Percentiles rank a stretch among this genome's conserved stretches.
Evolutionary conservation across 805 yeast genomes (phyloP).

Genomic region (Saccharomyces mikatae): DNA sequence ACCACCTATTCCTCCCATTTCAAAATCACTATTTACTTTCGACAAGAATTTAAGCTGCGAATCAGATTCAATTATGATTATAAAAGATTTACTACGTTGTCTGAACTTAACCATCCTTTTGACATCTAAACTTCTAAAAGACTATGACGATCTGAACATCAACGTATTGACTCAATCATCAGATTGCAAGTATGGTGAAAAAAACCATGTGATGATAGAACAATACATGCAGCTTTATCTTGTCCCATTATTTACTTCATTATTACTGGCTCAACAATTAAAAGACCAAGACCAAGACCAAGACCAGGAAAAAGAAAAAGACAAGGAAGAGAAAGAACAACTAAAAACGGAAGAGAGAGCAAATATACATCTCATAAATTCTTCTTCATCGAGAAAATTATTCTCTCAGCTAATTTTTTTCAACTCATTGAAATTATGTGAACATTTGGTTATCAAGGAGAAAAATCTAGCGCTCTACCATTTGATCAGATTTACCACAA

Average conservation of each 20-base stretch:
- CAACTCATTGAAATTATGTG: constrained; percentile 24
- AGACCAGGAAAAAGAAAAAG: not conserved
- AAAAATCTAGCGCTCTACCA: constrained; percentile 32
- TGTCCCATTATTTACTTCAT: constrained; percentile 15
- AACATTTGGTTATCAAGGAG: constrained; percentile 31
- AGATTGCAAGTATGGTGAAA: not conserved
- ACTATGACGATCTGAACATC: constrained; percentile 11
- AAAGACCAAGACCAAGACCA: constrained; percentile 3
- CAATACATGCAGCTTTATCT: constrained; percentile 18
- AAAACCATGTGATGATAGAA: constrained; percentile 16
- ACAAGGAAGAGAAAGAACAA: too few relatives aligned
- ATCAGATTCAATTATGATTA: constrained; percentile 4
- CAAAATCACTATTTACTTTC: constrained; percentile 26
- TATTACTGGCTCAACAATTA: constrained; percentile 18
- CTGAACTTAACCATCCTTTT: constrained; percentile 10
- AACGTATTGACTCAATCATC: constrained; percentile 6
- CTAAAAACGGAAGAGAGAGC: too few relatives aligned
- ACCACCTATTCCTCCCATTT: constrained; percentile 27
- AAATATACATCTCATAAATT: not conserved
- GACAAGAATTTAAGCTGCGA: constrained; percentile 4
- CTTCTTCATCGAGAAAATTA: constrained; percentile 5
- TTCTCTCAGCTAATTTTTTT: constrained; percentile 7
- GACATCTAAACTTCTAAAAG: constrained; percentile 11
- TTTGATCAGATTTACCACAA: constrained; percentile 30
- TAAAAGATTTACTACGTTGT: constrained; percentile 11